Percentiles rank a stretch among this genome's conserved stretches.
Conservation (phyloP, 2,329 filamentous ascomycete species). For the Verticillium albo-atrum region DNA sequence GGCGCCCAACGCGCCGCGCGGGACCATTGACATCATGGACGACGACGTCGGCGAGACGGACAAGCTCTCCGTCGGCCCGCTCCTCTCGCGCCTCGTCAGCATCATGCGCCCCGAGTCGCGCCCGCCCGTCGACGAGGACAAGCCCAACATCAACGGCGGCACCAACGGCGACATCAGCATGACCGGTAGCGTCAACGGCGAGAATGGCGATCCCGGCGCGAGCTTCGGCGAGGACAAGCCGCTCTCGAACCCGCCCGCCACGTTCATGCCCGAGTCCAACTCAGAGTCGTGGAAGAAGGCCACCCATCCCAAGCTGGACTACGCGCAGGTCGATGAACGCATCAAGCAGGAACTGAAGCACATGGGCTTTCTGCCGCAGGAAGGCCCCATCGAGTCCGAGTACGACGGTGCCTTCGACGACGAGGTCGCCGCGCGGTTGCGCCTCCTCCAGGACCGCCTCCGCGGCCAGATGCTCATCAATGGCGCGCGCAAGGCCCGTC, state of each 20-base stretch:
- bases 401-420: constrained; percentile 92
- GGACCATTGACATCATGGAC: constrained; percentile 79
- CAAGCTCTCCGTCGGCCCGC: constrained; percentile 79
- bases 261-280: constrained; percentile 73
- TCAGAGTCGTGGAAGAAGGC: constrained; percentile 76
- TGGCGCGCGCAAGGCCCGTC: constrained; percentile 80
- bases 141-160: constrained; percentile 46
- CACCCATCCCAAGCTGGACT: constrained; percentile 72
- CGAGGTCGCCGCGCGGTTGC: constrained; percentile 85
- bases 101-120: constrained; percentile 75
- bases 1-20: constrained; percentile 76
- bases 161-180: constrained; percentile 51
- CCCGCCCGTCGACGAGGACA: constrained; percentile 50
- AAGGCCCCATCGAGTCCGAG: constrained; percentile 41
- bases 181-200: constrained; percentile 39
- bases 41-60: constrained; percentile 87
- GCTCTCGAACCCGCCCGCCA: constrained; percentile 57
- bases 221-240: constrained; percentile 30
- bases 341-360: constrained; percentile 87
- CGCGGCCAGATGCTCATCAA: constrained; percentile 83
- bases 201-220: constrained; percentile 22
- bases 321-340: constrained; percentile 82
- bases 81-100: constrained; percentile 77
- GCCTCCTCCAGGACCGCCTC: constrained; percentile 76
- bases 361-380: constrained; percentile 77